Percentiles rank a stretch among this genome's conserved stretches.
These are phyloP conservation scores for Ogataea paradorogensis DNA, from an alignment of 805 yeast genomes.

Conservation along the genomic window DNA sequence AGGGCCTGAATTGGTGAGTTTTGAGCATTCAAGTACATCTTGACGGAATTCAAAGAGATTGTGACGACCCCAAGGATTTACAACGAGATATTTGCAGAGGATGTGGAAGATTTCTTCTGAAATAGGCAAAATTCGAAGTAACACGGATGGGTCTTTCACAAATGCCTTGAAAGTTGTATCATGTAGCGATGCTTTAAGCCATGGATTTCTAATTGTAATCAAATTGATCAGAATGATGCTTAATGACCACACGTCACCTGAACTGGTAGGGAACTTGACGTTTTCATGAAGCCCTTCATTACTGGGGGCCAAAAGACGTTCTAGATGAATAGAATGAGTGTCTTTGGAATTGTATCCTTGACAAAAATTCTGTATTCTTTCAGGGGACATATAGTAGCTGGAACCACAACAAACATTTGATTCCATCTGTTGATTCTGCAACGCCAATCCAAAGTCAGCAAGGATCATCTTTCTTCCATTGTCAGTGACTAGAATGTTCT, in stretches of 20 bases:
- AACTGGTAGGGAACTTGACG: constrained; percentile 56
- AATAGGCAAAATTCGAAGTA: constrained; percentile 69
- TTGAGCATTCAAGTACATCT: constrained; percentile 34
- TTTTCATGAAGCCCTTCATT: constrained; percentile 27
- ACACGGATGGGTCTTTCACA: constrained; percentile 50
- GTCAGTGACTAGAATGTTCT: constrained; percentile 71
- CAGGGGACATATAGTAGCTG: constrained; percentile 92
- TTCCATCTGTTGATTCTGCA: constrained; percentile 53
- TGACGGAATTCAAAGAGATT: constrained; percentile 38
- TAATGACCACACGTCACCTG: constrained; percentile 86
- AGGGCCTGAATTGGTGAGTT: constrained; percentile 34
- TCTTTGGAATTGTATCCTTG: constrained; percentile 33
- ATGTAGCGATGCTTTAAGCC: constrained; percentile 74
- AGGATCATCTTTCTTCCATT: constrained; percentile 55
- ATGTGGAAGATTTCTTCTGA: constrained; percentile 58
- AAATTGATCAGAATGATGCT: constrained; percentile 79
- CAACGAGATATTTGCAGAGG: constrained; percentile 40
- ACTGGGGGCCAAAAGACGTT: constrained; percentile 25
- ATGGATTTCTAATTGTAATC: constrained; percentile 82
- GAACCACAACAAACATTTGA: constrained; percentile 82
- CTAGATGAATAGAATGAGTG: constrained; percentile 31
- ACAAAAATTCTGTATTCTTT: constrained; percentile 49
- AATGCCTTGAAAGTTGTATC: constrained; percentile 67
- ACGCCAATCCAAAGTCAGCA: constrained; percentile 91
- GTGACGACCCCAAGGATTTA: constrained; percentile 50